Evolutionary conservation across 2,329 filamentous ascomycete species (phyloP).

Genomic region (Trichoderma lentiforme): DNA sequence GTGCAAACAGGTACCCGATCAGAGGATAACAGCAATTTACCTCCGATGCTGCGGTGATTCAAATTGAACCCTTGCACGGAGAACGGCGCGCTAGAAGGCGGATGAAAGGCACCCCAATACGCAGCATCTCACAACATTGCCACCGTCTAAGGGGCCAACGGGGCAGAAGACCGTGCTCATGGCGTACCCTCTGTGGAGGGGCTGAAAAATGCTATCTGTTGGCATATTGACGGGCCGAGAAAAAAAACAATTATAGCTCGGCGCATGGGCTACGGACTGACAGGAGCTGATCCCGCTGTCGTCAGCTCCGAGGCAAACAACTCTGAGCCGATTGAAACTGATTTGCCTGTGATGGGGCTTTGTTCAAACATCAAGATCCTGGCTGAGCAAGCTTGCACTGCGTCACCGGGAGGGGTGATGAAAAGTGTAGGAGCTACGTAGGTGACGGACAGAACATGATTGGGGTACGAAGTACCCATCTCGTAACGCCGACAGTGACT

Average conservation of each 20-base stretch:
- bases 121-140: background rate
- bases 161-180: background rate
- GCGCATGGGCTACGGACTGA: background rate
- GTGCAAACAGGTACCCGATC: background rate
- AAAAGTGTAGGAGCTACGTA: background rate
- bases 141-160: background rate
- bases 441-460: background rate
- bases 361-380: background rate
- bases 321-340: background rate
- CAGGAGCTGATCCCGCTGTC: background rate
- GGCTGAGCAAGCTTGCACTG: background rate
- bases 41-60: background rate
- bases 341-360: background rate
- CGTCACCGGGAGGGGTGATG: background rate
- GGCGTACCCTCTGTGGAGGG: background rate
- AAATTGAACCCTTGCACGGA: background rate
- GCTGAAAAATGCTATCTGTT: background rate
- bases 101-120: background rate
- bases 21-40: background rate
- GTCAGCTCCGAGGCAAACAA: background rate
- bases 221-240: background rate
- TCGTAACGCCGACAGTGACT: background rate
- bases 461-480: background rate
- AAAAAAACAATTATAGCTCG: background rate
- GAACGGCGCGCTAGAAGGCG: background rate